Evolutionary conservation across 2,329 filamentous ascomycete species (phyloP), one percentile per base, ranked within the genome.

Genomic region (Fusarium poae): DNA sequence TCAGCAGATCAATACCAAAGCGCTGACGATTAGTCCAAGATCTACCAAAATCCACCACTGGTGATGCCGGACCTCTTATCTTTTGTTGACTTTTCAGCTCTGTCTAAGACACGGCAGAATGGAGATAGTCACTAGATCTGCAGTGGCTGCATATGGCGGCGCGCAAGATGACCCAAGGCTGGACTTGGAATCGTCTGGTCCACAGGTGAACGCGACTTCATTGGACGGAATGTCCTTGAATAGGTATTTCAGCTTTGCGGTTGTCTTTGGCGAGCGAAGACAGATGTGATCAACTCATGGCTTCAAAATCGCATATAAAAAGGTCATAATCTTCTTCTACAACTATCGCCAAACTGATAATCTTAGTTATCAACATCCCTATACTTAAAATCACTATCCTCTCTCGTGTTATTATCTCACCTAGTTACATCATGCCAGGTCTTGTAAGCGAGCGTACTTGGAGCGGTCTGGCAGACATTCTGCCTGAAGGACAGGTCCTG

Each of bases 361-460:
- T 9, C 40, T 6, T 16, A 10, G 3, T 1, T 21, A 3, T 10
- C 18, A 23, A 7, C 0, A 18, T 43, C 9, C 0, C 0, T 5
- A 11, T 18, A 25, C 15, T 12, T 10, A 25, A 18, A 42, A 42
- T 23, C 10, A 1, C 5, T 6, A 13, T 4, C 20, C 6, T 13
- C 6, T 4, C 7, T 8, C 12, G 11, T 18, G 15, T 16, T 6
- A 18, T 34, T 18, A 6, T 32, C 1, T 7, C 6, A 39, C 35
- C 0, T 1, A 13, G n/a, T 39, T 11, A 8, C 15, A 48, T 18
- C 29, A 48, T 48, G 45, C 7, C 29, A 11, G 45, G 45, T 20
- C 16, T 48, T 8, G 6, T 18, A 4, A 18, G 18, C 13, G 16
- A 48, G 18, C 5, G 11, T 2, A 15, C 21, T 3, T 48, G 29